A percentile compares a stretch with the other conserved stretches of the same genome.
Evolutionary conservation across 768 basidiomycete genomes (phyloP).

Genomic region (Clitopilus passeckerianus): DNA sequence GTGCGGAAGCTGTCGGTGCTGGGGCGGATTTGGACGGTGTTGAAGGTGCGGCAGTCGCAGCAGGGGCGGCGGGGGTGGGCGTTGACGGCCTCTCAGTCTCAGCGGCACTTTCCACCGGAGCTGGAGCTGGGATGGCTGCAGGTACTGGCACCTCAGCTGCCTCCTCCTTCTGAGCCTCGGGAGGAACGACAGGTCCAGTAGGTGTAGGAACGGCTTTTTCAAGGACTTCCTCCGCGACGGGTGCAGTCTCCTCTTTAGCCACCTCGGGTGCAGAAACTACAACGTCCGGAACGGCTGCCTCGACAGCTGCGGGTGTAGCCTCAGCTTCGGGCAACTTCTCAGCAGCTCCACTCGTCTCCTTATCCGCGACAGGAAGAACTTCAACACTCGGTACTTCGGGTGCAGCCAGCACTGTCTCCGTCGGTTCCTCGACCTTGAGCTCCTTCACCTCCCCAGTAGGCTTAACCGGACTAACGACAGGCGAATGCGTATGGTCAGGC

Average conservation of each 20-base stretch:
- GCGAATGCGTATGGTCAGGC: background rate
- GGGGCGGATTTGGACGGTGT: slow-evolving; percentile 7
- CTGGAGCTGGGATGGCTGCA: background rate
- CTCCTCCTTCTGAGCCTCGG: background rate
- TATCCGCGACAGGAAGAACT: background rate
- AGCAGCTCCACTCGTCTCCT: background rate
- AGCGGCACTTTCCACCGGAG: background rate
- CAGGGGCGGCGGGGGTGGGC: background rate
- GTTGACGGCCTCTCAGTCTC: slow-evolving; percentile 4
- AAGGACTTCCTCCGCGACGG: background rate
- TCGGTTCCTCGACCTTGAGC: background rate
- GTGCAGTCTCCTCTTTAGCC: background rate
- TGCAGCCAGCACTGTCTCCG: background rate
- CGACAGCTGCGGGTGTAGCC: background rate
- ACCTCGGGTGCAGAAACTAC: background rate
- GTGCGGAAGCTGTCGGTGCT: slow-evolving; percentile 3
- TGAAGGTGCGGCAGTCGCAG: slow-evolving; percentile 2
- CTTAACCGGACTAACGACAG: slow-evolving; percentile 1
- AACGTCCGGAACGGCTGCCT: background rate
- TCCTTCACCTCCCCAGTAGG: background rate
- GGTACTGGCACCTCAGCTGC: background rate
- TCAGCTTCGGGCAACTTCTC: background rate
- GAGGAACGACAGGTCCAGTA: background rate
- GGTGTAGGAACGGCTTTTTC: background rate
- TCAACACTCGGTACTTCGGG: background rate